A percentile compares a stretch with the other conserved stretches of the same genome.
Conservation (phyloP, 177 flowering plant genomes). For the Vitis hybrid region DNA sequence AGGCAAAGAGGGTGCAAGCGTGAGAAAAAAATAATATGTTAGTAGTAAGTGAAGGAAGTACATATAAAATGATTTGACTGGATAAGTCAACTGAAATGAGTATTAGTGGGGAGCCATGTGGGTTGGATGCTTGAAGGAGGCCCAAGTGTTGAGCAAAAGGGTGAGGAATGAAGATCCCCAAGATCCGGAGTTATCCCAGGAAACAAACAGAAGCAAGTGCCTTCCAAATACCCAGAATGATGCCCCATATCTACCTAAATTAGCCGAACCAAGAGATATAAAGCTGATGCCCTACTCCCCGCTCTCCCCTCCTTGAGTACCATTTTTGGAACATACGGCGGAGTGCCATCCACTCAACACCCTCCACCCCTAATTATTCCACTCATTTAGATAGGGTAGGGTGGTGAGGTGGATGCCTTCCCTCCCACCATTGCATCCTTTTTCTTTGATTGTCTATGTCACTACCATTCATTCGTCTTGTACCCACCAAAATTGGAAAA, state of each 20-base stretch:
- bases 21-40: no score
- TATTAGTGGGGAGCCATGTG: background rate
- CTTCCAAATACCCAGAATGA: slow-evolving; percentile 12
- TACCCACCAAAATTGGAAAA: no score
- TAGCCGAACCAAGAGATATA: slow-evolving; percentile 2
- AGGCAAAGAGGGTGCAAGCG: no score
- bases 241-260: slow-evolving; percentile 9
- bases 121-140: background rate
- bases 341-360: background rate
- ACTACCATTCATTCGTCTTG: no score
- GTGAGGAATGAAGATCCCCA: background rate
- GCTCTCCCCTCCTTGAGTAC: background rate
- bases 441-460: no score
- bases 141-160: background rate
- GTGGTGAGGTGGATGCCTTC: no score
- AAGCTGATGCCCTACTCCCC: background rate
- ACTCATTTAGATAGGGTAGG: no score
- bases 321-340: slow-evolving; percentile 21
- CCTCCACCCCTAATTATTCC: no score
- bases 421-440: no score
- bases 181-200: background rate
- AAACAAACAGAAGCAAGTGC: slow-evolving; percentile 1
- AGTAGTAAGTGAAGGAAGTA: no score
- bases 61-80: background rate
- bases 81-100: background rate